Percentiles rank a stretch among this genome's conserved stretches.
phyloP scores from a whole-genome alignment of 495 filamentous ascomycete species.

The Penicillium dipodomyicola region DNA sequence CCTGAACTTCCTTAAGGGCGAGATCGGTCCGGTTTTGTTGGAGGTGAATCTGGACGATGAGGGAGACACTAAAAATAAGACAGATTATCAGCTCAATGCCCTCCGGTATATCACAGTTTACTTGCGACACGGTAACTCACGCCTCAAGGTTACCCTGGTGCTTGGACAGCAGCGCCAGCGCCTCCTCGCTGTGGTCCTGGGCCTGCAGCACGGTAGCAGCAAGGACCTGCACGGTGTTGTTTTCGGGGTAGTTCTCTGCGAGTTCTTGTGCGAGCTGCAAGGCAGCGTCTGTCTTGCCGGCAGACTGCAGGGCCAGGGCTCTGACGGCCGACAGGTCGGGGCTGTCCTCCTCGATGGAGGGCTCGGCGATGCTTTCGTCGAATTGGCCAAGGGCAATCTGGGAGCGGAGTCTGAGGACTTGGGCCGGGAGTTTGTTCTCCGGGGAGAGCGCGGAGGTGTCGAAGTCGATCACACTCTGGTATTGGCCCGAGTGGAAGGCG shows the following conservation, averaged over 20 bases:
- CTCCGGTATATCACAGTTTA: background rate
- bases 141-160: constrained; percentile 82
- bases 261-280: constrained; percentile 63
- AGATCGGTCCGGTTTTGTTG: constrained; percentile 87
- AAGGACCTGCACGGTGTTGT: constrained; percentile 76
- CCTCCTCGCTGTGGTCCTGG: constrained; percentile 77
- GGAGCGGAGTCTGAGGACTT: constrained; percentile 75
- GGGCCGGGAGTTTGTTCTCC: constrained; percentile 74
- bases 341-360: constrained; percentile 58
- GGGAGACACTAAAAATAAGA: constrained; percentile 51
- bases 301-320: constrained; percentile 67
- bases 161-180: constrained; percentile 69
- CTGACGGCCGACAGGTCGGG: constrained; percentile 78
- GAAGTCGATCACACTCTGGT: constrained; percentile 76
- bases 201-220: constrained; percentile 74
- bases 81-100: constrained; percentile 9
- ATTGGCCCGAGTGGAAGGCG: constrained; percentile 91
- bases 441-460: constrained; percentile 70
- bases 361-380: constrained; percentile 64
- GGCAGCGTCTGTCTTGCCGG: constrained; percentile 60
- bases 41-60: constrained; percentile 87
- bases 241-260: constrained; percentile 62
- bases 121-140: constrained; percentile 50
- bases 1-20: constrained; percentile 81
- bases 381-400: constrained; percentile 77